A percentile compares a stretch with the other conserved stretches of the same genome.
Conservation (phyloP, 768 basidiomycete genomes). For the Suillus placidus region DNA sequence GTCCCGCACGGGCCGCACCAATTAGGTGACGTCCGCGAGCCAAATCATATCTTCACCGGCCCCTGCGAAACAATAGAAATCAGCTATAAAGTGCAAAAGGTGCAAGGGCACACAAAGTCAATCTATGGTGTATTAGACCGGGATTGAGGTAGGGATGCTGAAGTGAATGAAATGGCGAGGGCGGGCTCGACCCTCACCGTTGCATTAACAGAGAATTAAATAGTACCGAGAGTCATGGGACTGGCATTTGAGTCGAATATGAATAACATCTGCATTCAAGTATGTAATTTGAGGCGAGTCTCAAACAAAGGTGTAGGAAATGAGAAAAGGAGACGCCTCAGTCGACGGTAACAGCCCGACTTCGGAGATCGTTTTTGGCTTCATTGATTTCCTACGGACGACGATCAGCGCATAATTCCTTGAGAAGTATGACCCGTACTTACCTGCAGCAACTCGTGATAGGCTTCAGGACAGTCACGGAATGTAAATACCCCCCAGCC, state of each 20-base stretch:
- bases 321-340: constrained; percentile 23
- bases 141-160: not conserved
- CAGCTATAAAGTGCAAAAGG: not conserved
- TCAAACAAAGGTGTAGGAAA: not conserved
- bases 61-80: not conserved
- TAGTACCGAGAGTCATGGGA: not conserved
- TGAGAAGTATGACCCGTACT: constrained; percentile 26
- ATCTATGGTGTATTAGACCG: not conserved
- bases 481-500: constrained; percentile 77
- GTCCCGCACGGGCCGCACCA: not conserved
- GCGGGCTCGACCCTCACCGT: not conserved
- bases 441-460: constrained; percentile 66
- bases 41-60: not conserved
- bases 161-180: not conserved
- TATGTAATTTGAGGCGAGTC: not conserved
- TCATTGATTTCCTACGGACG: constrained; percentile 56
- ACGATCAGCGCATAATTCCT: not conserved
- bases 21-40: not conserved
- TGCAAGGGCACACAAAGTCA: not conserved
- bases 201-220: not conserved
- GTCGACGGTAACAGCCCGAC: constrained; percentile 64
- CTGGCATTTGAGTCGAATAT: not conserved
- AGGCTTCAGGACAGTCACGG: constrained; percentile 79
- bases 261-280: not conserved
- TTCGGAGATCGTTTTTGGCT: constrained; percentile 60